phyloP scores from a whole-genome alignment of 768 basidiomycete genomes.

The Xerocomus spinulosus region DNA sequence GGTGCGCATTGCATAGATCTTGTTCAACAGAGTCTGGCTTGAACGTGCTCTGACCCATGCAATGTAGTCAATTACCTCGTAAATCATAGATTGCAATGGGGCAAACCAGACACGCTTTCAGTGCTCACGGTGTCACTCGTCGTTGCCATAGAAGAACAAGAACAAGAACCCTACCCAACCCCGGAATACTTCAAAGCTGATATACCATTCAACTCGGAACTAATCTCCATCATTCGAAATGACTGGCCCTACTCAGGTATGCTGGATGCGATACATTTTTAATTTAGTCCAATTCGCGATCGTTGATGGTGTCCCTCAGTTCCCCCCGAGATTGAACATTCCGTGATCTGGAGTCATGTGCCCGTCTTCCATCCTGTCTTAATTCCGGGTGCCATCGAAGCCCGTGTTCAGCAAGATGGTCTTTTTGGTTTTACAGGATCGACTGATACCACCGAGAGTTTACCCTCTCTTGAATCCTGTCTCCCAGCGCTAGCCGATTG shows the following conservation, averaged over 20 bases:
- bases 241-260: slow-evolving; percentile 88
- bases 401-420: slow-evolving; percentile 68
- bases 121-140: slow-evolving; percentile 54
- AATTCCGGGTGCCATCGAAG: slow-evolving; percentile 44
- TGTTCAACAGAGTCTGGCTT: neutral
- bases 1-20: slow-evolving; percentile 40
- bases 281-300: neutral
- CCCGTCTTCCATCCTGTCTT: slow-evolving; percentile 64
- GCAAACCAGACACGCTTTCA: slow-evolving; percentile 59
- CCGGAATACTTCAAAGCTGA: slow-evolving; percentile 65
- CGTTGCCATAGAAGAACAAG: slow-evolving; percentile 9
- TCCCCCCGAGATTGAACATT: slow-evolving; percentile 68
- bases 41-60: neutral
- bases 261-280: slow-evolving; percentile 12
- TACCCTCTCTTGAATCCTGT: slow-evolving; percentile 52
- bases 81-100: slow-evolving; percentile 71
- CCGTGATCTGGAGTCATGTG: slow-evolving; percentile 71
- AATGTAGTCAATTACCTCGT: slow-evolving; percentile 65
- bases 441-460: slow-evolving; percentile 50
- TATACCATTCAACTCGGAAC: slow-evolving; percentile 43
- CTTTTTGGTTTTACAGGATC: slow-evolving; percentile 79
- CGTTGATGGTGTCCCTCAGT: slow-evolving; percentile 35
- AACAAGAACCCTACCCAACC: neutral
- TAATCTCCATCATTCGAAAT: slow-evolving; percentile 70
- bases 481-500: slow-evolving; percentile 66